Percentiles rank a stretch among this genome's conserved stretches.
These are phyloP conservation scores for Russula sp. DNA, from an alignment of 768 basidiomycete genomes.

Conservation along the genomic window DNA sequence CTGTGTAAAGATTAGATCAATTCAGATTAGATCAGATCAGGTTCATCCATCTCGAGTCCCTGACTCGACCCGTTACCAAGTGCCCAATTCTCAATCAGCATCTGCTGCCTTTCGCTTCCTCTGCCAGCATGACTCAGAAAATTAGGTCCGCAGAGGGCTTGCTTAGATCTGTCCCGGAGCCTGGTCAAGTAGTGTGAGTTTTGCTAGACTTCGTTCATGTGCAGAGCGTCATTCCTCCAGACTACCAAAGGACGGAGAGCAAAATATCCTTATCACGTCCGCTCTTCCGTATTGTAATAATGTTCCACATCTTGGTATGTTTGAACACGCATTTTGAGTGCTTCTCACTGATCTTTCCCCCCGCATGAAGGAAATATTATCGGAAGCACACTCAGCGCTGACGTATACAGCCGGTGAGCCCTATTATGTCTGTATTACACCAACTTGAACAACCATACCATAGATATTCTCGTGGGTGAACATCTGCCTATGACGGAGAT, in stretches of 20 bases:
- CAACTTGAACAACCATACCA: conserved; percentile 1
- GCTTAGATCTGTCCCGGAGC: conserved; percentile 39
- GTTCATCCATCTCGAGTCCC: not conserved
- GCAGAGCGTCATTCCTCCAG: conserved; percentile 31
- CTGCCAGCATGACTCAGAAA: conserved; percentile 32
- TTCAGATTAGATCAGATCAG: not conserved
- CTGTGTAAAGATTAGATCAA: not conserved
- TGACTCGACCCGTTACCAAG: not conserved
- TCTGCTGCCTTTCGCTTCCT: not conserved
- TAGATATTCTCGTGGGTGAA: conserved; percentile 56
- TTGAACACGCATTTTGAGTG: conserved; percentile 11
- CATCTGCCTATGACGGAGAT: not conserved
- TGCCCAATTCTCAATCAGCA: not conserved
- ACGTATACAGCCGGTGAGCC: conserved; percentile 88
- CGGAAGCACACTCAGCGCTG: conserved; percentile 93
- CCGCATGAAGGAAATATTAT: conserved; percentile 71
- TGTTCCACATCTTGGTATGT: conserved; percentile 87
- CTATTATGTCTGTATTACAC: not conserved
- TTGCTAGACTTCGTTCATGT: not conserved
- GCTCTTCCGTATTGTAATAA: conserved; percentile 97
- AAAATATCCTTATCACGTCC: conserved; percentile 88
- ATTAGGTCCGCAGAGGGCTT: conserved; percentile 40
- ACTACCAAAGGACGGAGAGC: conserved; percentile 77
- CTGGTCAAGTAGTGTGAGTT: conserved; percentile 41
- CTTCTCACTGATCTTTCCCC: not conserved